Evolutionary conservation across 108 stramenopile species (phyloP).

Genomic region (Chaetoceros muelleri): DNA sequence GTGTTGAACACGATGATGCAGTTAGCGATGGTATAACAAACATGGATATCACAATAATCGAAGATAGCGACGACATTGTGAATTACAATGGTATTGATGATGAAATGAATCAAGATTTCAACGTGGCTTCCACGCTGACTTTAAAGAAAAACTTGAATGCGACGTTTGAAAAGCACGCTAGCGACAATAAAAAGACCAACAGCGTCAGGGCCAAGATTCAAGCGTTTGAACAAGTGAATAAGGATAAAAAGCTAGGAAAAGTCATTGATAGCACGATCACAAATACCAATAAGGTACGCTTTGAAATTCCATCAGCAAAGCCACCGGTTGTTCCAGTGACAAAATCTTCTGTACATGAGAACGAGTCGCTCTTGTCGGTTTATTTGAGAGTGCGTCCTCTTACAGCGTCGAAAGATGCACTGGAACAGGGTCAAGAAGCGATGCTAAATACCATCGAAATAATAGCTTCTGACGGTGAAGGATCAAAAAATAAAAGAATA

Average conservation of each 20-base stretch:
- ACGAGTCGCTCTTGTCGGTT: conserved; percentile 23
- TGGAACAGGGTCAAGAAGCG: not conserved
- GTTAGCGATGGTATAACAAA: too few species aligned
- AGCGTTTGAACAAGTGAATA: conserved; percentile 3
- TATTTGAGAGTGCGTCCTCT: conserved; percentile 61
- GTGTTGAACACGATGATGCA: too few species aligned
- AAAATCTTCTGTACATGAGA: not conserved
- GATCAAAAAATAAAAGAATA: conserved; percentile 6
- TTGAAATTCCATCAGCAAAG: not conserved
- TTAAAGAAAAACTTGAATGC: conserved; percentile 10
- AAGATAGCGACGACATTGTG: not conserved
- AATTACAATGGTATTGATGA: not conserved
- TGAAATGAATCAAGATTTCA: not conserved
- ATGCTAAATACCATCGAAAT: not conserved
- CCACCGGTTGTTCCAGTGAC: not conserved
- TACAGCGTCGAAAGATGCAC: not conserved
- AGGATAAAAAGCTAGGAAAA: not conserved
- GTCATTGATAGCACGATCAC: not conserved
- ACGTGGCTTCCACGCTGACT: not conserved
- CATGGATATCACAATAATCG: not conserved
- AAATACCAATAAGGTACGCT: not conserved
- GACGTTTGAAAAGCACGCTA: conserved; percentile 15
- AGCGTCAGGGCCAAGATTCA: not conserved
- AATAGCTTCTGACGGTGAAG: not conserved
- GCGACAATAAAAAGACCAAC: not conserved